Evolutionary conservation across 179 eudicot species (phyloP).

Genomic region (Carnegiea gigantea): DNA sequence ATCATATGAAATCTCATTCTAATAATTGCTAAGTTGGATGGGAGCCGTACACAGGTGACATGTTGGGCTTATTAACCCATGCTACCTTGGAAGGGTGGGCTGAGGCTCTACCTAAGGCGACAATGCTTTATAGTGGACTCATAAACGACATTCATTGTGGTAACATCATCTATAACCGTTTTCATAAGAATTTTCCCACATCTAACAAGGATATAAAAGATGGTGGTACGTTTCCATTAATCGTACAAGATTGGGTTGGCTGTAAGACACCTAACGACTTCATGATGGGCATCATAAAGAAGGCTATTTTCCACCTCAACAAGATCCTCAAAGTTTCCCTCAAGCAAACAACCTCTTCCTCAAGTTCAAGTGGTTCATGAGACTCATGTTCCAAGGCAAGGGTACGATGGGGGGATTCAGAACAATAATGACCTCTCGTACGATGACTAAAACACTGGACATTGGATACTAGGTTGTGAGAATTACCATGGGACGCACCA

Average conservation of each 20-base stretch:
- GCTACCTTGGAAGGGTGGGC: not conserved
- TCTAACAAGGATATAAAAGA: too few relatives aligned
- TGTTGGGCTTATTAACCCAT: not conserved
- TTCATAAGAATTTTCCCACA: not conserved
- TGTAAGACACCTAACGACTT: not conserved
- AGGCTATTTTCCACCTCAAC: not conserved
- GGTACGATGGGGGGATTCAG: not conserved
- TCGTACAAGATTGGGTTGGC: not conserved
- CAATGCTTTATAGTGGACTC: not conserved
- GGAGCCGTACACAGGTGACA: not conserved
- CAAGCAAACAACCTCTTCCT: not conserved
- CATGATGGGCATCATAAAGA: not conserved
- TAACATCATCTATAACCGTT: not conserved
- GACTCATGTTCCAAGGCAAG: not conserved
- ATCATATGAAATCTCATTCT: not conserved
- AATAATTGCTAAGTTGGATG: not conserved
- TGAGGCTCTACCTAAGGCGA: not conserved
- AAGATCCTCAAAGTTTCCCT: not conserved
- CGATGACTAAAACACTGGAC: not conserved
- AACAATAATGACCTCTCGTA: too few relatives aligned
- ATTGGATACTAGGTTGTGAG: not conserved
- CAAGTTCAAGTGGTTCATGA: not conserved
- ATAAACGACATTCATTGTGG: not conserved
- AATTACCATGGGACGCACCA: not conserved
- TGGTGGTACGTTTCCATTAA: not conserved